A percentile compares a stretch with the other conserved stretches of the same genome.
phyloP scores from a whole-genome alignment of 2,329 filamentous ascomycete genomes.

The Microsporum canis region DNA sequence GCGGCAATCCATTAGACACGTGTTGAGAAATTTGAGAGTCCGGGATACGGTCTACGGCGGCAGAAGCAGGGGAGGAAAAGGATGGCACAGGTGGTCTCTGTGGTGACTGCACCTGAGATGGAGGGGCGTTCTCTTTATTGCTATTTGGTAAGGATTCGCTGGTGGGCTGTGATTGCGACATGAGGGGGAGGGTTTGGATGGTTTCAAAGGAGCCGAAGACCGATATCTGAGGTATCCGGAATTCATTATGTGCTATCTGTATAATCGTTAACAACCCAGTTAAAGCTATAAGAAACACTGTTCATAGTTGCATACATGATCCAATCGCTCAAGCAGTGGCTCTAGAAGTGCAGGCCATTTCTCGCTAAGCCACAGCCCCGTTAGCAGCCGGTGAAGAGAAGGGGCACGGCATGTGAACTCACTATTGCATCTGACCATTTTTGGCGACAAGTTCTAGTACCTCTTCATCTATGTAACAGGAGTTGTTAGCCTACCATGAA shows the following conservation, averaged over 20 bases:
- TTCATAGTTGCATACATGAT: slow-evolving; percentile 42
- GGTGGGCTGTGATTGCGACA: slow-evolving; percentile 19
- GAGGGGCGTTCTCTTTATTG: slow-evolving; percentile 29
- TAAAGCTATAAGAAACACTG: not conserved
- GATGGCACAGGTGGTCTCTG: slow-evolving; percentile 30
- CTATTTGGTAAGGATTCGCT: slow-evolving; percentile 23
- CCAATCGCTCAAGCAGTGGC: slow-evolving; percentile 55
- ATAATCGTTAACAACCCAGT: not conserved
- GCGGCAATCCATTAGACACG: slow-evolving; percentile 46
- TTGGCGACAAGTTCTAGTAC: slow-evolving; percentile 46
- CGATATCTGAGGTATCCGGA: slow-evolving; percentile 55
- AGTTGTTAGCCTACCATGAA: slow-evolving; percentile 14
- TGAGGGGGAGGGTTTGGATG: slow-evolving; percentile 18
- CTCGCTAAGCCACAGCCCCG: slow-evolving; percentile 39
- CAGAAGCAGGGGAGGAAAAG: slow-evolving; percentile 24
- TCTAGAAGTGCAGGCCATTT: slow-evolving; percentile 58
- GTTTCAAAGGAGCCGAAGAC: slow-evolving; percentile 29
- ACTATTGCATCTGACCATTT: slow-evolving; percentile 50
- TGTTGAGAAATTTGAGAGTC: slow-evolving; percentile 33
- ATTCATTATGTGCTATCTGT: slow-evolving; percentile 64
- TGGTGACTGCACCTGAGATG: slow-evolving; percentile 23
- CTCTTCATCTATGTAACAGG: slow-evolving; percentile 36
- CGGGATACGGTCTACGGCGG: slow-evolving; percentile 33
- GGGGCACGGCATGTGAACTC: slow-evolving; percentile 15
- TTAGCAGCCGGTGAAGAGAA: slow-evolving; percentile 20